Base-by-base conservation (phyloP, 805 yeast genomes). In the Hanseniaspora hatyaiensis region DNA sequence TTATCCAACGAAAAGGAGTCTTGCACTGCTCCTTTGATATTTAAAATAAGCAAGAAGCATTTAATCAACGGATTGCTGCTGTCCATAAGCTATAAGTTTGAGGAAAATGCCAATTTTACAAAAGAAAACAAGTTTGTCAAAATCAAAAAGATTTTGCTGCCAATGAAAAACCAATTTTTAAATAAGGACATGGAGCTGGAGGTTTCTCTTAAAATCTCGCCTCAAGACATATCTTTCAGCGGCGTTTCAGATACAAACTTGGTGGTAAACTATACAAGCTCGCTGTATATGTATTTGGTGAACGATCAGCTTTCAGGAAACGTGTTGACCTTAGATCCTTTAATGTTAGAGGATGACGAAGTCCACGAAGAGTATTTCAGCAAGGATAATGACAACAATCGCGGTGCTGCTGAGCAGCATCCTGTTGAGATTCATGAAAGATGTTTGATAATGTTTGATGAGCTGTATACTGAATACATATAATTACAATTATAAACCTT, bases 381-480 rank as follows among this genome's bases (percentile, higher is more conserved):
- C n/a, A n/a, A n/a, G n/a, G n/a, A n/a, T n/a, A n/a, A n/a, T n/a
- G n/a, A n/a, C n/a, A n/a, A n/a, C n/a, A n/a, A n/a, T n/a, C n/a
- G n/a, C n/a, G n/a, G n/a, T n/a, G n/a, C n/a, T n/a, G n/a, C n/a
- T n/a, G n/a, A n/a, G n/a, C n/a, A n/a, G n/a, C n/a, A n/a, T n/a
- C n/a, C n/a, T n/a, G n/a, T 45, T 18, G 49, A 45, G 16, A 36
- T 45, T 12, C 49, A 45, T 26, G 49, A 45, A 37, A 33, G 49
- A 18, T 45, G 49, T 20, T 20, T 45, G 42, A n/a, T 45, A 15
- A 26, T 34, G 18, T 31, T 34, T 15, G 37, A 24, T n/a, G n/a
- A 30, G 26, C 15, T 31, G 26, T 45, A 45, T 34, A 28, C 26
- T 12, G 40, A 19, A n/a, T 30, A 34, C 34, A 12, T 15, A 22